Conservation (phyloP, 441 rosid genomes). For the Pelargonium fulgidum region DNA sequence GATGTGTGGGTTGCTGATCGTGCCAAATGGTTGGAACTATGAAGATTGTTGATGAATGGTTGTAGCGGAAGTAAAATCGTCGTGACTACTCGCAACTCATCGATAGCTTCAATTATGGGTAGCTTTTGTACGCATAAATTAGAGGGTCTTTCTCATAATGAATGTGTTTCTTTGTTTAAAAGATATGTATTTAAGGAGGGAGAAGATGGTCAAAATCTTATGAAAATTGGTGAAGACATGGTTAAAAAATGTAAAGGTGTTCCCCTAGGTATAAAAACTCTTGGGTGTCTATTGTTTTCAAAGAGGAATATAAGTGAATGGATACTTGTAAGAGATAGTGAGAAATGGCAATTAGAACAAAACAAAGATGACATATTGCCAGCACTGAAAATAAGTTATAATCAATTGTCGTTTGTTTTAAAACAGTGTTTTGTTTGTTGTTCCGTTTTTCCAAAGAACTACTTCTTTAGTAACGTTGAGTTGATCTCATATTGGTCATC, state of each 20-base stretch:
- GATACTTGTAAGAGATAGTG: neutral
- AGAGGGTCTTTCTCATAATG: neutral
- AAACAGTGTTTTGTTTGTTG: slow-evolving; percentile 12
- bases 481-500: slow-evolving; percentile 8
- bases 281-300: neutral
- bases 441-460: neutral
- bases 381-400: neutral
- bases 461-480: neutral
- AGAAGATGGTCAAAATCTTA: neutral
- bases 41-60: neutral
- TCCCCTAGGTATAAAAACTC: neutral
- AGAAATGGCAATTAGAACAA: neutral
- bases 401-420: neutral
- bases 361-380: neutral
- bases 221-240: neutral
- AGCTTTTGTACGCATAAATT: neutral
- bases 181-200: neutral
- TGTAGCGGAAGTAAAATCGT: neutral
- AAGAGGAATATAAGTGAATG: neutral
- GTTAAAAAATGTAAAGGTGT: neutral
- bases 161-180: neutral
- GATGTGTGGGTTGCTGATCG: neutral
- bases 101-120: neutral
- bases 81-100: neutral
- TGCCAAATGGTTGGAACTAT: neutral